Base-by-base conservation (phyloP, 164 flowering plant species). In the Chimonanthus salicifolius region DNA sequence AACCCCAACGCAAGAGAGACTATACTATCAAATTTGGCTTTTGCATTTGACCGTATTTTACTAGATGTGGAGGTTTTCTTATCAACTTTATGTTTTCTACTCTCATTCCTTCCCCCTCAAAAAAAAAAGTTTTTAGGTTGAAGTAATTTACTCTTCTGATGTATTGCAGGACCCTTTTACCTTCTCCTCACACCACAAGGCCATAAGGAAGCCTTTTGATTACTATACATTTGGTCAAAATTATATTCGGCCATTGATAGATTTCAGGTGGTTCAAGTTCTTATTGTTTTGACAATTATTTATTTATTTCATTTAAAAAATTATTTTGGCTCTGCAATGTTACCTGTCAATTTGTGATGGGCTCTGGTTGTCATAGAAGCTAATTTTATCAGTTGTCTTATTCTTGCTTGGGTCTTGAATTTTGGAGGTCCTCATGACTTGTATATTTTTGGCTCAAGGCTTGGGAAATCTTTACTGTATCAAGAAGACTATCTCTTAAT, bases 121-220 rank as follows among this genome's bases (percentile, higher is more conserved):
- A 49, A 49, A 49, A 49, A 49, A 49, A 49, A 49, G 1, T 33
- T 33, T 33, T 33, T 33, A 1, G 33, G 33, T 33, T 33, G 33
- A 33, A 33, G 33, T 33, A 33, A 33, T 33, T 1, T 33, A 33
- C 33, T 33, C 33, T 33, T 33, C 33, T 33, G 33, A 33, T 33
- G 33, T 33, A 1, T 64, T 83, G 76, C 89, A 96, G 99, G 94
- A 92, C 18, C 91, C 99, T 62, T 93, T 84, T 84, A 80, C 72
- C 65, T 96, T 96, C 78, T 33, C 87, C 71, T 83, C 99, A 58
- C 70, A 86, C 82, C 98, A 96, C 80, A 83, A 85, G 81, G 97
- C 98, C 65, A 72, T 88, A 70, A 83, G 99, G 77, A 88, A 89
- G 83, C 98, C 99, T 60, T 89, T 93, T 86, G 99, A 96, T 85